Evolutionary conservation across 495 filamentous ascomycete species (phyloP).

Genomic region (Penicillium atrosanguineum): DNA sequence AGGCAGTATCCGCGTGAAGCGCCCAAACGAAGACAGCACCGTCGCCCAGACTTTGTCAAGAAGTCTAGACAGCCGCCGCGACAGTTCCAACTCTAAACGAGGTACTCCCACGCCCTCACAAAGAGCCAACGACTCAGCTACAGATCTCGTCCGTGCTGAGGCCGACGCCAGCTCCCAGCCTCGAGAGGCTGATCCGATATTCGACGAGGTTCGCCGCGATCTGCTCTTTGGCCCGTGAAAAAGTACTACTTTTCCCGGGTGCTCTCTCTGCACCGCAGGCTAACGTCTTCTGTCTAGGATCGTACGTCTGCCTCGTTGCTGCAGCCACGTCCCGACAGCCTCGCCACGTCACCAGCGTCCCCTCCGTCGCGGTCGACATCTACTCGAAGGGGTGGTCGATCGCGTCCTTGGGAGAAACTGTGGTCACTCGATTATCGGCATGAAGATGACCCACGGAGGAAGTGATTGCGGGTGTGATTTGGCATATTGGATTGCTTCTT

Average conservation of each 20-base stretch:
- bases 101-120: constrained; percentile 39
- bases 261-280: not conserved
- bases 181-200: constrained; percentile 37
- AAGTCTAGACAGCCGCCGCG: constrained; percentile 85
- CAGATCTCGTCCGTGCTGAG: constrained; percentile 37
- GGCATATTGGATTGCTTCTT: constrained; percentile 3
- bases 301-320: constrained; percentile 1
- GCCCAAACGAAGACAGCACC: constrained; percentile 49
- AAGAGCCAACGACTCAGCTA: constrained; percentile 34
- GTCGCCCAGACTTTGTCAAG: constrained; percentile 78
- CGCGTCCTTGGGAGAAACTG: constrained; percentile 52
- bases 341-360: constrained; percentile 9
- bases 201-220: constrained; percentile 53
- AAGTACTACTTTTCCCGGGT: constrained; percentile 30
- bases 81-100: constrained; percentile 78
- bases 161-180: constrained; percentile 29
- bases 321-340: not conserved
- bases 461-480: not conserved
- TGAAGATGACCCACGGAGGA: constrained; percentile 30
- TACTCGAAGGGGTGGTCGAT: constrained; percentile 21
- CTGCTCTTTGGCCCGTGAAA: constrained; percentile 46
- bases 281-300: constrained; percentile 4
- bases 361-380: constrained; percentile 23
- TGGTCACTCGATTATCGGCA: constrained; percentile 51
- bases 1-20: constrained; percentile 62